Base-by-base conservation (phyloP, 305 asterid genomes). In the Fraxinus angustifolia region DNA sequence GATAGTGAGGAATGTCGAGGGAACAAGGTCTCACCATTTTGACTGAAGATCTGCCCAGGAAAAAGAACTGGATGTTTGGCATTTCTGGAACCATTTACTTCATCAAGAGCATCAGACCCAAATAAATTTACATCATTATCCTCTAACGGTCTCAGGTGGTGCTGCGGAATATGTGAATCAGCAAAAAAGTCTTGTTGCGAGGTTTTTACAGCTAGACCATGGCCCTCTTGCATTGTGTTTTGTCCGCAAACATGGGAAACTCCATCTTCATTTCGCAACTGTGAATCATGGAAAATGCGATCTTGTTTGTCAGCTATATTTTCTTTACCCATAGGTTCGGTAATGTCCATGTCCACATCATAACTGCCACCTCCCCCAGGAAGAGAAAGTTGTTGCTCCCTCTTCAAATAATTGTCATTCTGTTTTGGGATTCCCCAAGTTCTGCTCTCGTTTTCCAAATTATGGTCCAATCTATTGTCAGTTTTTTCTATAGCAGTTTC, bases 21-120 rank as follows among this genome's bases (percentile, higher is more conserved):
- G 76, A 81, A 84, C 77, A 78, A 65, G 85, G 78, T 88, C 83
- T 88, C 90, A 53, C 83, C 86, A 78, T 82, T 86, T 82, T 82
- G 90, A 86, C 78, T 82, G 56, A 82, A 83, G 81, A 81, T 83
- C 82, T 86, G 90, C 70, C 88, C 92, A 62, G 93, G 82, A 60
- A 90, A 78, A 84, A 68, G 65, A 81, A 76, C 78, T 21, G 85
- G 88, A 79, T 76, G 90, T 30, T 80, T 65, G 73, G 86, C 33
- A 36, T 85, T 87, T 48, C 85, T 79, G 71, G 84, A 36, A 76
- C 82, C 88, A 78, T 83, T 84, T 77, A 79, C 87, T 80, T 82
- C 93, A 82, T 83, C 88, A 81, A 78, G 77, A 82, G 75, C 86
- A 74, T 81, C 79, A 70, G 91, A 84, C 75, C 79, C 81, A 45